Conservation (phyloP, 1,284 basidiomycete genomes). For the Ceratorhiza oryzae-sativae region DNA sequence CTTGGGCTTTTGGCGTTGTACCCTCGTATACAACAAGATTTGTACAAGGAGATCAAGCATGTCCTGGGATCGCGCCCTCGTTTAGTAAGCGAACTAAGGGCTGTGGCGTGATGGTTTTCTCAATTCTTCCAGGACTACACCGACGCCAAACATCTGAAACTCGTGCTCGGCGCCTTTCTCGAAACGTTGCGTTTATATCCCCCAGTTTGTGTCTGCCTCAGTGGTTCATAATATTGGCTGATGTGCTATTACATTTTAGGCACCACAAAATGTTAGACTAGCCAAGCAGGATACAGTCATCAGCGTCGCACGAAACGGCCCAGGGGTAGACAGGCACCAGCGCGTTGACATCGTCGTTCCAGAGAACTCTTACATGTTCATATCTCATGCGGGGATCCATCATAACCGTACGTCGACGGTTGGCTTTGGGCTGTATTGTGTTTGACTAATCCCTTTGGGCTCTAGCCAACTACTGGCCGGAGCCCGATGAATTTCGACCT, state of each 20-base stretch:
- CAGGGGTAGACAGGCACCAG: background rate
- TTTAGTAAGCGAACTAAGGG: background rate
- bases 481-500: conserved; percentile 40
- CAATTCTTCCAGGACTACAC: conserved; percentile 15
- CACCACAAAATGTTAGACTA: background rate
- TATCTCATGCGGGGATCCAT: background rate
- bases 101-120: background rate
- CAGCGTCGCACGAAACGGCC: background rate
- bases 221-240: background rate
- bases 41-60: conserved; percentile 22
- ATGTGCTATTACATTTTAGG: background rate
- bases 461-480: conserved; percentile 39
- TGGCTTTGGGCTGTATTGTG: background rate
- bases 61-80: conserved; percentile 2
- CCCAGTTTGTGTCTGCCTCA: conserved; percentile 1
- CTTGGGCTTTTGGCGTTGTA: conserved; percentile 29
- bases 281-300: background rate
- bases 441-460: no score
- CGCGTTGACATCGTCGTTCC: conserved; percentile 7
- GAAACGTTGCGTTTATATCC: conserved; percentile 36
- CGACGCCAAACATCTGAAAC: conserved; percentile 10
- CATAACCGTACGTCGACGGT: conserved; percentile 1
- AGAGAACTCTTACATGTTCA: conserved; percentile 10
- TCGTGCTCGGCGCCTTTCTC: conserved; percentile 2
- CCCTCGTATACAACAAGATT: conserved; percentile 20